phyloP scores from a whole-genome alignment of 179 eudicot genomes.

The Beta lomatogona region DNA sequence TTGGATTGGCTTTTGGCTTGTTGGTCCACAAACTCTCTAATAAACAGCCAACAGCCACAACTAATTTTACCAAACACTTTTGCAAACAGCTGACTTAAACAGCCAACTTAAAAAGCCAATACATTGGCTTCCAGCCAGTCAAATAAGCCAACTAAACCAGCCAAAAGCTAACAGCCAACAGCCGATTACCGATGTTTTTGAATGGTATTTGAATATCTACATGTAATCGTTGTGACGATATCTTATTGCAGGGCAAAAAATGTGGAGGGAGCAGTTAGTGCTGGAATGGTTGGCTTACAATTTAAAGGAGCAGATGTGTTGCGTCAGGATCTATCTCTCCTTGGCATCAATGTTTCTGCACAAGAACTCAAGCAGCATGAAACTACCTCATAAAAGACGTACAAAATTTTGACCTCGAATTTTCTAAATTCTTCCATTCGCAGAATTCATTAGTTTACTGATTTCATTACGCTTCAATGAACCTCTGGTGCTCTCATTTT shows the following conservation, averaged over 20 bases:
- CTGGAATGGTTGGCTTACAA: conserved; percentile 73
- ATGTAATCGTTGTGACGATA: not conserved
- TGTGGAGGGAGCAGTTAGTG: conserved; percentile 74
- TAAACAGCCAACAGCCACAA: too few species aligned
- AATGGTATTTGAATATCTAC: not conserved
- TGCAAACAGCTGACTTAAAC: too few species aligned
- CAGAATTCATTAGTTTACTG: conserved; percentile 3
- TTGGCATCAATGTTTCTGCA: conserved; percentile 47
- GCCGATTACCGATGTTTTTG: not conserved
- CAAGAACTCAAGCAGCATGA: conserved; percentile 11
- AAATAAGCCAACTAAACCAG: too few species aligned
- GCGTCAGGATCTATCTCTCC: conserved; percentile 53
- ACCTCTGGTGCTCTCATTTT: not conserved
- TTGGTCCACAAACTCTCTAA: too few species aligned
- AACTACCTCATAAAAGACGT: conserved; percentile 16
- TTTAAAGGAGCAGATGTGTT: conserved; percentile 63
- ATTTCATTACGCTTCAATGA: not conserved
- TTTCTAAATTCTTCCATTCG: conserved; percentile 5
- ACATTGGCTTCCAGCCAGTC: too few species aligned
- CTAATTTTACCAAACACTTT: too few species aligned
- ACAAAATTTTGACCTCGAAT: not conserved
- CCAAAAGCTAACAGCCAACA: too few species aligned
- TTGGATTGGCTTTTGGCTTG: too few species aligned
- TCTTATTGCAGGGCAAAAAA: conserved; percentile 60
- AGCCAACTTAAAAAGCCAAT: too few species aligned